A percentile compares a stretch with the other conserved stretches of the same genome.
Evolutionary conservation across 2,329 filamentous ascomycete genomes (phyloP).

Genomic region (Colletotrichum eleusines): DNA sequence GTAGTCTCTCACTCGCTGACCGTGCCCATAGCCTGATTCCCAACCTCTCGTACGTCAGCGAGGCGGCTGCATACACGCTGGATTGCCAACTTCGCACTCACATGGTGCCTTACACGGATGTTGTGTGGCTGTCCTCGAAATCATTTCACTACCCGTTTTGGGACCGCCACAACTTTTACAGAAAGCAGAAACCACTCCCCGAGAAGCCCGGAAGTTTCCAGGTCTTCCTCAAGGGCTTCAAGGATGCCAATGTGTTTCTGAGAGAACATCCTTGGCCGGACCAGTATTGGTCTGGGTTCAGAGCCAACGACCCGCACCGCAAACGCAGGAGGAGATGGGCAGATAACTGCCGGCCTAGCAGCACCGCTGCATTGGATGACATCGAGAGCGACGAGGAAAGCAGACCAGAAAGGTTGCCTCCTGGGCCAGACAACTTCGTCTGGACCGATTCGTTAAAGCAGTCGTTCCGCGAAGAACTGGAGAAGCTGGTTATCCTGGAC

Average conservation of each 20-base stretch:
- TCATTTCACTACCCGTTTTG: constrained; percentile 99
- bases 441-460: constrained; percentile 94
- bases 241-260: constrained; percentile 95
- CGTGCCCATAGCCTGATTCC: constrained; percentile 78
- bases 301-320: constrained; percentile 74
- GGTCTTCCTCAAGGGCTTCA: constrained; percentile 95
- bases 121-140: constrained; percentile 93
- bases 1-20: constrained; percentile 12
- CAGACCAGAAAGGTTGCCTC: constrained; percentile 52
- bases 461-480: constrained; percentile 92
- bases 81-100: constrained; percentile 91
- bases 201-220: constrained; percentile 96
- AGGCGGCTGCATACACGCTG: constrained; percentile 95
- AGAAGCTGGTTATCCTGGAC: constrained; percentile 96
- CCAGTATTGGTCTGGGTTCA: constrained; percentile 79
- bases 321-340: constrained; percentile 70
- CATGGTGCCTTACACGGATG: constrained; percentile 95
- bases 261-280: constrained; percentile 98
- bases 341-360: constrained; percentile 42
- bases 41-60: constrained; percentile 96
- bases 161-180: constrained; percentile 89
- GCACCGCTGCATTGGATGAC: constrained; percentile 49
- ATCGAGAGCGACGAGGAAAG: constrained; percentile 66
- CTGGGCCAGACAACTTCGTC: constrained; percentile 71
- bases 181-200: constrained; percentile 87